Percentiles rank a stretch among this genome's conserved stretches.
Evolutionary conservation across 164 flowering plant species (phyloP).

Genomic region (Vitis riparia): DNA sequence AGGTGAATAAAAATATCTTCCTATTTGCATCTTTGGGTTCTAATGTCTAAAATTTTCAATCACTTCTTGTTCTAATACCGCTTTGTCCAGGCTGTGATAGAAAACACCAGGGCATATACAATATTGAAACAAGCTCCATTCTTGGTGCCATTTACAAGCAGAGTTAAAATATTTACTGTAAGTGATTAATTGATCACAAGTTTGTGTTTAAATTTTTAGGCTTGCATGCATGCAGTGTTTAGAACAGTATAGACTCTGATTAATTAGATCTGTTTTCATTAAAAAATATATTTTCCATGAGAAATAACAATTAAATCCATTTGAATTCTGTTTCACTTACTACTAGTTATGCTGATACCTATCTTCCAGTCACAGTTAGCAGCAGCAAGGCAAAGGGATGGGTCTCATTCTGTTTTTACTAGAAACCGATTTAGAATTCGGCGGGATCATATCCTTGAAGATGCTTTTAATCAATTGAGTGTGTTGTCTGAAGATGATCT

Average conservation of each 20-base stretch:
- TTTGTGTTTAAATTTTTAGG: not conserved
- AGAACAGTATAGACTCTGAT: not conserved
- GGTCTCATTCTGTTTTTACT: constrained; percentile 54
- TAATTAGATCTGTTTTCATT: not conserved
- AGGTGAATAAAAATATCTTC: constrained; percentile 42
- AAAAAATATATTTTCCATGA: not conserved
- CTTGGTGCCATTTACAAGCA: constrained; percentile 91
- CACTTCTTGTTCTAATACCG: constrained; percentile 10
- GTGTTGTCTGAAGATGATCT: constrained; percentile 85
- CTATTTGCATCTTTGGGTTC: not conserved
- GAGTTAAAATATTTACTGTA: constrained; percentile 88
- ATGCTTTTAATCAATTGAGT: constrained; percentile 86
- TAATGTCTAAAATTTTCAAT: not conserved
- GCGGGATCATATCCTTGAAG: constrained; percentile 88
- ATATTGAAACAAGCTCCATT: constrained; percentile 91
- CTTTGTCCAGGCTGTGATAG: constrained; percentile 64
- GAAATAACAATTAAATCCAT: not conserved
- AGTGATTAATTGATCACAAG: constrained; percentile 29
- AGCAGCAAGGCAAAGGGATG: constrained; percentile 60
- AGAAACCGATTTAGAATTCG: constrained; percentile 82
- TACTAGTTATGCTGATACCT: constrained; percentile 1
- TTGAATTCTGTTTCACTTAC: not conserved
- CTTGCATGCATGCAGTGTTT: not conserved
- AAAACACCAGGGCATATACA: constrained; percentile 75
- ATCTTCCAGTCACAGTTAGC: constrained; percentile 71